These are phyloP conservation scores for Aspergillus nanangensis DNA, from an alignment of 495 filamentous ascomycete species.

Conservation along the genomic window DNA sequence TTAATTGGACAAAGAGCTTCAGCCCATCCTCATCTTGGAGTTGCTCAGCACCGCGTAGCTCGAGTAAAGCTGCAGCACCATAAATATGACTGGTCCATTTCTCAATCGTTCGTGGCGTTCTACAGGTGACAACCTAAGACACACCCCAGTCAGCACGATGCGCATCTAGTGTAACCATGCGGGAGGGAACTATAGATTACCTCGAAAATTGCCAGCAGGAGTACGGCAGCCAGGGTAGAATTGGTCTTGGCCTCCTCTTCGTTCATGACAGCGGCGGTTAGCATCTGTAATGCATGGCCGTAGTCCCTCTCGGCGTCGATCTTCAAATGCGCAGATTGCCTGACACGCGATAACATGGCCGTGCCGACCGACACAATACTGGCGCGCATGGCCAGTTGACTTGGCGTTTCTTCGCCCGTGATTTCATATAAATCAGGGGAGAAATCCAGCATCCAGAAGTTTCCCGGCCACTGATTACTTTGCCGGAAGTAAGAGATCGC, in stretches of 20 bases:
- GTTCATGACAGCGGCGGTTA: conserved; percentile 50
- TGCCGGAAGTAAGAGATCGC: conserved; percentile 40
- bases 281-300: conserved; percentile 39
- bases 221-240: conserved; percentile 55
- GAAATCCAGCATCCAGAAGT: conserved; percentile 26
- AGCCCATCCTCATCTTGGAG: conserved; percentile 51
- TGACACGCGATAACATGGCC: conserved; percentile 44
- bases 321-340: conserved; percentile 28
- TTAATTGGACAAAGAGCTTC: conserved; percentile 54
- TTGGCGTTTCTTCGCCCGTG: conserved; percentile 12
- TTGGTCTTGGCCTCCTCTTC: conserved; percentile 54
- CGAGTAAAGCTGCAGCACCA: conserved; percentile 53
- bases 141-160: background rate
- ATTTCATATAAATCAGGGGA: conserved; percentile 20
- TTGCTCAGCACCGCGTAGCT: conserved; percentile 52
- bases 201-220: conserved; percentile 52
- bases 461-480: conserved; percentile 34
- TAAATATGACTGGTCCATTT: conserved; percentile 58
- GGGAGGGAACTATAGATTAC: conserved; percentile 12
- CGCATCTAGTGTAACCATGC: background rate
- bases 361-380: conserved; percentile 47
- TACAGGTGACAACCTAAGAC: conserved; percentile 45
- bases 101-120: conserved; percentile 36
- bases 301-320: conserved; percentile 42
- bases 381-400: conserved; percentile 36